Evolutionary conservation across 257 asterid genomes (phyloP).

Genomic region (Solanum pinnatisectum): DNA sequence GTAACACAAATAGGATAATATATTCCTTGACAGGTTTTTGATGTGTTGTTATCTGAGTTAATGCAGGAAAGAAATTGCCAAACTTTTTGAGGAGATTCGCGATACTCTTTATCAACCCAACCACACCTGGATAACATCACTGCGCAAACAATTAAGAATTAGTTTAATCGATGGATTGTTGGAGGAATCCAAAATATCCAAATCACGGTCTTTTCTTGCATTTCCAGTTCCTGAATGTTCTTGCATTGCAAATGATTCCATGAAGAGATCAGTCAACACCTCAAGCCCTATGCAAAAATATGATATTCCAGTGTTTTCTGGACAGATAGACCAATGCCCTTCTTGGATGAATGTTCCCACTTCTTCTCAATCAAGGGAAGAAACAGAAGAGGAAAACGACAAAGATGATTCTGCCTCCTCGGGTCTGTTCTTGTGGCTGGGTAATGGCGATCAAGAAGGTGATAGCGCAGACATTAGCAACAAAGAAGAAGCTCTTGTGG

Average conservation of each 20-base stretch:
- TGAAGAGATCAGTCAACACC: constrained; percentile 14
- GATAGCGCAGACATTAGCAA: constrained; percentile 43
- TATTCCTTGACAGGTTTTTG: neutral
- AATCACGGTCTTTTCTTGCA: constrained; percentile 52
- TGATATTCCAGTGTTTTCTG: constrained; percentile 25
- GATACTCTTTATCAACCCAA: constrained; percentile 76
- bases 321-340: constrained; percentile 48
- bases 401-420: constrained; percentile 47
- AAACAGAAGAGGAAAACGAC: constrained; percentile 41
- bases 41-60: neutral
- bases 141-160: constrained; percentile 53
- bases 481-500: constrained; percentile 78
- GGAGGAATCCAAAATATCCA: constrained; percentile 37
- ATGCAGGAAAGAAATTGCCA: constrained; percentile 48
- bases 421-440: constrained; percentile 44
- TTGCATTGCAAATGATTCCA: constrained; percentile 28
- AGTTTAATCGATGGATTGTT: constrained; percentile 45
- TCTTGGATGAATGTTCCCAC: constrained; percentile 41
- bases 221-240: constrained; percentile 87
- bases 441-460: constrained; percentile 34
- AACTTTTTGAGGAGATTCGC: constrained; percentile 54
- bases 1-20: neutral
- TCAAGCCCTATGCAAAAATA: constrained; percentile 28
- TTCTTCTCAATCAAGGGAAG: constrained; percentile 29
- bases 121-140: constrained; percentile 57